A percentile compares a stretch with the other conserved stretches of the same genome.
Conservation (phyloP, 805 yeast species). For the Candida anglica region DNA sequence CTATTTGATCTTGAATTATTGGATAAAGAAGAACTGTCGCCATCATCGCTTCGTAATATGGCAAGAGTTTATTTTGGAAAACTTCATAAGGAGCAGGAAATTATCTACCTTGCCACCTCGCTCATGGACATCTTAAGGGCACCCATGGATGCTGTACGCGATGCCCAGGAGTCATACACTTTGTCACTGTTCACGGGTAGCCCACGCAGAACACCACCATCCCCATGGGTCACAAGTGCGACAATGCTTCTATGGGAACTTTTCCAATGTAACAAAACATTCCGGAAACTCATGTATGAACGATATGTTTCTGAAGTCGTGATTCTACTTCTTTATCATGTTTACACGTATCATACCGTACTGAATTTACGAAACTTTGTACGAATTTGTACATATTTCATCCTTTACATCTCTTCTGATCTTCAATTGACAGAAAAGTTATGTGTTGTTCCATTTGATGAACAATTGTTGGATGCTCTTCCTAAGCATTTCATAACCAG, state of each 20-base stretch:
- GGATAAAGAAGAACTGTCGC: slow-evolving; percentile 13
- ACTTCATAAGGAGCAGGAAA: slow-evolving; percentile 52
- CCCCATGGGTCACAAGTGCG: slow-evolving; percentile 54
- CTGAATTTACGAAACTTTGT: slow-evolving; percentile 39
- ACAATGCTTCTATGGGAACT: slow-evolving; percentile 71
- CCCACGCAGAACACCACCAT: slow-evolving; percentile 9
- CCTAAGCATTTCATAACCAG: slow-evolving; percentile 50
- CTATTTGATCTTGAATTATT: slow-evolving; percentile 25
- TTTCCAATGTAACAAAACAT: slow-evolving; percentile 63
- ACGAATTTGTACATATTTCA: slow-evolving; percentile 48
- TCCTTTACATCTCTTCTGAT: slow-evolving; percentile 47
- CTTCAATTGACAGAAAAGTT: slow-evolving; percentile 33
- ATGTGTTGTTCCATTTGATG: slow-evolving; percentile 39
- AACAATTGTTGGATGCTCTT: slow-evolving; percentile 42
- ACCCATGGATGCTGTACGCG: slow-evolving; percentile 30
- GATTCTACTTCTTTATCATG: slow-evolving; percentile 52
- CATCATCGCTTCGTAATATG: slow-evolving; percentile 35
- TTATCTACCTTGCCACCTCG: slow-evolving; percentile 45
- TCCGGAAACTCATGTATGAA: slow-evolving; percentile 36
- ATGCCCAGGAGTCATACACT: slow-evolving; percentile 5
- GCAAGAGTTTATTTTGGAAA: slow-evolving; percentile 50
- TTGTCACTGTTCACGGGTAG: slow-evolving; percentile 3
- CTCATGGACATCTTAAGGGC: slow-evolving; percentile 44
- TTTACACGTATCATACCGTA: slow-evolving; percentile 43
- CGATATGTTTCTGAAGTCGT: slow-evolving; percentile 51